Base-by-base conservation (phyloP, 1,139 yeast species). In the Zhuliangozyma parablackwelliae region DNA sequence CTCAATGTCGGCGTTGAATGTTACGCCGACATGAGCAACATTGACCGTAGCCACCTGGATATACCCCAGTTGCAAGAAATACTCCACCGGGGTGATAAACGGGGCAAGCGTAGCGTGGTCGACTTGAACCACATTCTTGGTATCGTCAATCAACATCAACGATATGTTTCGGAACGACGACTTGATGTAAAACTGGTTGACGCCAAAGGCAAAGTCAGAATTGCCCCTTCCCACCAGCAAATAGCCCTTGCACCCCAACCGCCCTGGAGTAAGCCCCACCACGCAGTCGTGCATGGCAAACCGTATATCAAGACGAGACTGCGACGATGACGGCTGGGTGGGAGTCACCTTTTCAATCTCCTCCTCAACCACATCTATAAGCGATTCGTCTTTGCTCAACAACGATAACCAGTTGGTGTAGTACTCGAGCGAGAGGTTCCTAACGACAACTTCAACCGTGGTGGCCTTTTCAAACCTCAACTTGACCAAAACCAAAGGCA, bases 111-210 rank as follows among this genome's bases (percentile, higher is more conserved):
- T 28, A 10, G 54, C 50, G 25, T 50, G 52, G 7, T 47, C 44
- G 30, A 46, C 50, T 11, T 39, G 33, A 24, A 55, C 46, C 5
- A 65, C 50, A 36, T 72, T 70, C 0, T 51, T 44, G 3, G 51
- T 39, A 51, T 82, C 87, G 59, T 83, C 94, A 36, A 80, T 74
- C 28, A 83, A 54, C n/a, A 77, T 54, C 3, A 80, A 38, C 0
- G 69, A 54, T 1, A 75, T 48, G 5, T 70, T 65, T 37, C 79
- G 61, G 5, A 78, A 50, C 0, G 80, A 72, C 7, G 74, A 57
- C 41, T 69, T 76, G 5, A 67, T 43, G 36, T 61, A 61, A 10
- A 61, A 50, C 31, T 56, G 71, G 33, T 53, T 52, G 5, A 45
- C 52, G 27, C 56, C 67, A 36, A 69, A 43, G 1, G 63, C 55